phyloP scores from a whole-genome alignment of 768 basidiomycete genomes.

The Leccinellum albellum region DNA sequence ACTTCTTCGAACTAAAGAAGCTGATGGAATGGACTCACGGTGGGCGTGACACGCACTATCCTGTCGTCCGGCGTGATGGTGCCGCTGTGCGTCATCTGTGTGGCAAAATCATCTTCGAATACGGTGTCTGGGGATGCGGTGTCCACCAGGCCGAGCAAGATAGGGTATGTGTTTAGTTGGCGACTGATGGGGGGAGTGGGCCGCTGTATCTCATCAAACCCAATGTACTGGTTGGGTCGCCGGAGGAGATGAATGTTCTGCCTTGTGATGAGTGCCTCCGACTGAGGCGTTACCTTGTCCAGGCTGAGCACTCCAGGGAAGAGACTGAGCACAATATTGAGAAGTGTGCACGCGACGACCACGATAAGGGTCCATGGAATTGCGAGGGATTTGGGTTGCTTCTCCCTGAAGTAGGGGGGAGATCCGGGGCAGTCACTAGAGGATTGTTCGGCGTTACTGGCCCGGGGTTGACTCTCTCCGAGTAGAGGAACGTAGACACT shows the following conservation, averaged over 20 bases:
- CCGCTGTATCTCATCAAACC: not conserved
- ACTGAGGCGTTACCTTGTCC: not conserved
- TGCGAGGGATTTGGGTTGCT: not conserved
- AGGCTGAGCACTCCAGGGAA: not conserved
- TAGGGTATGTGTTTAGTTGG: not conserved
- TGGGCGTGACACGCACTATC: not conserved
- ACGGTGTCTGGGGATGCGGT: not conserved
- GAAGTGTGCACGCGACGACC: not conserved
- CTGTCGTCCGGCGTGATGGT: not conserved
- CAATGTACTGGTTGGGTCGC: not conserved
- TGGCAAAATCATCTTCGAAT: not conserved
- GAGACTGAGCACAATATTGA: not conserved
- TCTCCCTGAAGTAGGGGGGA: not conserved
- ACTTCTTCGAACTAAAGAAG: not conserved
- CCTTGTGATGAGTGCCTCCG: not conserved
- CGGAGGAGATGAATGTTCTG: not conserved
- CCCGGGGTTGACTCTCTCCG: not conserved
- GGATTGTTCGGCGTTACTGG: not conserved
- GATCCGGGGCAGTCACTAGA: not conserved
- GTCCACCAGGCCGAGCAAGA: not conserved
- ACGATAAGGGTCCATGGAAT: not conserved
- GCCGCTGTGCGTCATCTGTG: not conserved
- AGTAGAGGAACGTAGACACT: not conserved
- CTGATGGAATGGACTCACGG: not conserved
- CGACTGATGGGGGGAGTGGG: not conserved